Conservation (phyloP, 768 basidiomycete genomes). For the Cantharellus anzutake region DNA sequence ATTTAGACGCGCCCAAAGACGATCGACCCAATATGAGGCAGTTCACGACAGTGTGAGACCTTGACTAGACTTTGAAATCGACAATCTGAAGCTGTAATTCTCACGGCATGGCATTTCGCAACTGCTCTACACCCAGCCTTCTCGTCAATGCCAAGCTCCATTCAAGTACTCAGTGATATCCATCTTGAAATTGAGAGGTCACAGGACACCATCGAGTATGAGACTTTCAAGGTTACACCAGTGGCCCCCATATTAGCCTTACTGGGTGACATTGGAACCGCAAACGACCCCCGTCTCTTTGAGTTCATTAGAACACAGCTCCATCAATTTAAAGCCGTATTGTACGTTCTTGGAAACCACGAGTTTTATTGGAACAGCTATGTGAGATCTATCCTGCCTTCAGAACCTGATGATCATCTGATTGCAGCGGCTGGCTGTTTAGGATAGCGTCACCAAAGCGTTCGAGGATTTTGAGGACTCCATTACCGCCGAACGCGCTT, state of each 20-base stretch:
- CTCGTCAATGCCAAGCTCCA: neutral
- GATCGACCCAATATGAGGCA: too few species aligned
- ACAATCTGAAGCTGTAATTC: too few species aligned
- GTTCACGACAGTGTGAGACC: too few species aligned
- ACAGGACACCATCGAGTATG: neutral
- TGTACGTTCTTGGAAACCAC: slow-evolving; percentile 23
- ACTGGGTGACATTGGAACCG: slow-evolving; percentile 22
- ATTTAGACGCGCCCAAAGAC: too few species aligned
- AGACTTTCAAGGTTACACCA: slow-evolving; percentile 14
- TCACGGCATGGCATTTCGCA: too few species aligned
- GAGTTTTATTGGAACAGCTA: slow-evolving; percentile 7
- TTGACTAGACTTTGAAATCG: too few species aligned
- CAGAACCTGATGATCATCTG: neutral
- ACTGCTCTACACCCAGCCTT: too few species aligned
- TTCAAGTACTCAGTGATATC: slow-evolving; percentile 16
- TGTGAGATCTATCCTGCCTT: neutral
- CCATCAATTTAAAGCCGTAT: slow-evolving; percentile 15
- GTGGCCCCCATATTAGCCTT: slow-evolving; percentile 17
- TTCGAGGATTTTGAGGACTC: neutral
- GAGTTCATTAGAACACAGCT: slow-evolving; percentile 18
- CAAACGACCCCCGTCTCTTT: slow-evolving; percentile 16
- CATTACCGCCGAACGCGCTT: neutral
- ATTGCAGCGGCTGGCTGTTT: neutral
- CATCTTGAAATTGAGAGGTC: slow-evolving; percentile 15
- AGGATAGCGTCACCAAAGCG: neutral